Evolutionary conservation across 2,329 filamentous ascomycete species (phyloP).

Genomic region (Aspergillus amoenus): DNA sequence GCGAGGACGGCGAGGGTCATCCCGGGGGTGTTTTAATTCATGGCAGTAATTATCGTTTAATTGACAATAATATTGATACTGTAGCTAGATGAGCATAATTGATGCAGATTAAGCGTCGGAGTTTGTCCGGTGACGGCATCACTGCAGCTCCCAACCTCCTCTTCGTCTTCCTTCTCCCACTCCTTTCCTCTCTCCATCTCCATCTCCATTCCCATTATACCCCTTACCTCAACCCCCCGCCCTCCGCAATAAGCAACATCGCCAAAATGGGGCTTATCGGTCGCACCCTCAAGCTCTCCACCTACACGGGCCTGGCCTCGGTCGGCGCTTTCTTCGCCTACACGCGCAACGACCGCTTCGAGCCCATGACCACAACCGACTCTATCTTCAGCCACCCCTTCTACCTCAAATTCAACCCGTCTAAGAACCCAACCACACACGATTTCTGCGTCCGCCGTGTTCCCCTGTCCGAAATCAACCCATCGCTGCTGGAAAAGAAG

Average conservation of each 20-base stretch:
- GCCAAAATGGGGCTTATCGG: slow-evolving; percentile 55
- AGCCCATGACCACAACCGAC: slow-evolving; percentile 57
- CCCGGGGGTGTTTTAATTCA: slow-evolving; percentile 35
- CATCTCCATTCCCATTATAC: neutral
- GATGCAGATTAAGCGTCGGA: slow-evolving; percentile 2
- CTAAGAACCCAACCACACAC: slow-evolving; percentile 61
- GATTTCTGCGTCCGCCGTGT: slow-evolving; percentile 65
- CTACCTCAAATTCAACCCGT: slow-evolving; percentile 62
- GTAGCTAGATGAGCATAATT: neutral
- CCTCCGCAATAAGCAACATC: neutral
- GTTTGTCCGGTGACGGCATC: slow-evolving; percentile 12
- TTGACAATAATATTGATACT: neutral
- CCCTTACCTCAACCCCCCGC: neutral
- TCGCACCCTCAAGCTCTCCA: slow-evolving; percentile 44
- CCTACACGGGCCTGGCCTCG: slow-evolving; percentile 50
- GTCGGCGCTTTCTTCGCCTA: slow-evolving; percentile 55
- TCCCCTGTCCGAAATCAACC: slow-evolving; percentile 62
- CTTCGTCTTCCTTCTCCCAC: neutral
- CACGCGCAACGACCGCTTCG: slow-evolving; percentile 56
- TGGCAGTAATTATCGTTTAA: no score
- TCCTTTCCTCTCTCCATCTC: neutral
- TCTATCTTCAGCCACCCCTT: slow-evolving; percentile 62
- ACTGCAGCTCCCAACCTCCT: neutral
- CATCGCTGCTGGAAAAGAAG: slow-evolving; percentile 63
- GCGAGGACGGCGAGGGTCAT: slow-evolving; percentile 50